Base-by-base conservation (phyloP, 2,329 filamentous ascomycete species). In the Cladosporium austrohemisphaericum region DNA sequence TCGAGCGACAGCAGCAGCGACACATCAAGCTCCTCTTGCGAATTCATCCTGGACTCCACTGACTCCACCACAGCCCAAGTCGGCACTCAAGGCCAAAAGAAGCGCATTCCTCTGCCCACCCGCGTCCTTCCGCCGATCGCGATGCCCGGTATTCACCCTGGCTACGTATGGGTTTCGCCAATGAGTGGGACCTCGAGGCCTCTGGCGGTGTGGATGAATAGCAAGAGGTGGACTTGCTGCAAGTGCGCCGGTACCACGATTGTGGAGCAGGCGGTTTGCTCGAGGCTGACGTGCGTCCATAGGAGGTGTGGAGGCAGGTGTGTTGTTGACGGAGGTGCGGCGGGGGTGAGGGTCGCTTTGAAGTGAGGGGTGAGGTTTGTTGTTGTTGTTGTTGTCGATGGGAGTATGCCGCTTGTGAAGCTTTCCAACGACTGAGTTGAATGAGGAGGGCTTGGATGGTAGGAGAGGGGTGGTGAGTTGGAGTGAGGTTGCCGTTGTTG, bases 31-130 rank as follows among this genome's bases (percentile, higher is more conserved):
- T 78, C 71, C 35, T 59, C 69, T 23, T 65, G 62, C 49, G 66
- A 65, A 58, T 29, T 36, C 33, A 20, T 10, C 43, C 57, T 61
- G 49, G 78, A 71, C 36, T 59, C 69, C 26, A 65, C 62, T 49
- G 66, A 65, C 59, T 3, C 35, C 2, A 19, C 22, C 11, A 14
- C 22, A 25, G 14, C 29, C n/a, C 11, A 14, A 16, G 13, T n/a
- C 41, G 11, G 16, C 1, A 10, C 10, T n/a, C 7, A 23, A 25
- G n/a, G 13, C 7, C 8, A 19, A 37, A 4, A n/a, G 16, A 18
- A 20, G 7, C 33, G 13, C 16, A 14, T 9, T 3, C 16, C 23
- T 9, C 25, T 5, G 9, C 44, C 46, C 7, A 23, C 25, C 28
- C 26, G 20, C n/a, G 29, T 49, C 20, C 25, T 49, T 8, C 46